Base-by-base conservation (phyloP, 768 basidiomycete species). In the Leccinum variicolor region DNA sequence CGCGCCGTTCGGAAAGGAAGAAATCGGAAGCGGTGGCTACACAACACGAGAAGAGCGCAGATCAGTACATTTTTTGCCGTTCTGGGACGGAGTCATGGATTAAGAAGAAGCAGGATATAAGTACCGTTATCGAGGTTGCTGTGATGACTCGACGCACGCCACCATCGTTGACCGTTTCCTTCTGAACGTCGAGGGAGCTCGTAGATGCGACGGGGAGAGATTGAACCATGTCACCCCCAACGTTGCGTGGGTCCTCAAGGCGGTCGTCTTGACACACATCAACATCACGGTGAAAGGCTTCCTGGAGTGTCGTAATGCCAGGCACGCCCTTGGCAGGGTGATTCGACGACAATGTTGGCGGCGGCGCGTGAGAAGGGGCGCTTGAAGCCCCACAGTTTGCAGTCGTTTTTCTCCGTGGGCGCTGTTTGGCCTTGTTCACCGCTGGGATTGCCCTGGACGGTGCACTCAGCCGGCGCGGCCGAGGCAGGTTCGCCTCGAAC, bases 401-500 rank as follows among this genome's bases (percentile, higher is more conserved):
- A n/a, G 71, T 72, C 58, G 52, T 53, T 47, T 61, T 67, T 57
- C 55, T 66, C 29, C 53, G 55, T 21, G 54, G 46, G 26, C 19
- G 23, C 15, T 51, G 53, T 45, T 48, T 59, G 13, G 17, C 26
- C 54, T 52, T 61, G 63, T 61, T 68, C 29, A 60, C 28, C 29
- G 46, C 3, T 13, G 58, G 57, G 6, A 53, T 61, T 28, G 34
- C 53, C 50, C 62, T 65, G 14, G 65, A 53, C 0, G 70, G 68
- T 15, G 71, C 73, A 36, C 70, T 72, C 50, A 72, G 55, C 54
- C 71, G 58, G 51, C 71, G 71, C 28, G 72, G 63, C 19, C 78
- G 73, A 34, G 77, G 74, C 57, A 71, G 69, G 45, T 68, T 75
- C 23, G 66, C 58, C 60, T 80, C 76, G 60, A 77, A 79, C 48